Evolutionary conservation across 805 yeast genomes (phyloP).

Genomic region (Lachancea cidri): DNA sequence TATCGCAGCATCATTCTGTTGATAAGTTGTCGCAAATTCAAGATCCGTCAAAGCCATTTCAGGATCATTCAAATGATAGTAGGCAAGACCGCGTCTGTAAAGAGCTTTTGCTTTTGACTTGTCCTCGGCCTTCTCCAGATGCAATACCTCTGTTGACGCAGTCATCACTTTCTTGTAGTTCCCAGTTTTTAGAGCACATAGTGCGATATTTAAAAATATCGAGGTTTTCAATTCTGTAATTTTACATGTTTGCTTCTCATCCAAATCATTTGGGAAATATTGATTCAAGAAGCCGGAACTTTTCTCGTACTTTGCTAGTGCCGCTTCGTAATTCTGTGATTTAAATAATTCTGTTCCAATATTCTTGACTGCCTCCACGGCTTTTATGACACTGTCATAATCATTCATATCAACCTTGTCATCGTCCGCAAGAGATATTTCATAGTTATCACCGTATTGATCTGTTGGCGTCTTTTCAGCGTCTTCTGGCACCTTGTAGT

Average conservation of each 20-base stretch:
- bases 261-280: conserved; percentile 54
- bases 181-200: conserved; percentile 62
- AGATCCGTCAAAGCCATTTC: conserved; percentile 66
- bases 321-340: conserved; percentile 48
- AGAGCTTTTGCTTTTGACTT: conserved; percentile 77
- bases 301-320: conserved; percentile 67
- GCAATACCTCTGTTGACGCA: conserved; percentile 64
- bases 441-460: conserved; percentile 81
- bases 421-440: conserved; percentile 71
- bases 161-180: conserved; percentile 49
- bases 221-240: conserved; percentile 56
- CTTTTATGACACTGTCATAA: conserved; percentile 63
- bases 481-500: conserved; percentile 42
- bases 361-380: conserved; percentile 60
- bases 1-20: conserved; percentile 72
- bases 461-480: conserved; percentile 51
- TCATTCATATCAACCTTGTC: conserved; percentile 51
- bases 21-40: conserved; percentile 54
- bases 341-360: conserved; percentile 77
- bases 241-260: conserved; percentile 46
- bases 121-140: conserved; percentile 51
- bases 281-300: conserved; percentile 65
- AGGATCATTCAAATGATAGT: conserved; percentile 55
- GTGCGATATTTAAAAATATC: conserved; percentile 64
- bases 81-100: conserved; percentile 80